Base-by-base conservation (phyloP, 257 asterid genomes). In the Buddleja alternifolia region DNA sequence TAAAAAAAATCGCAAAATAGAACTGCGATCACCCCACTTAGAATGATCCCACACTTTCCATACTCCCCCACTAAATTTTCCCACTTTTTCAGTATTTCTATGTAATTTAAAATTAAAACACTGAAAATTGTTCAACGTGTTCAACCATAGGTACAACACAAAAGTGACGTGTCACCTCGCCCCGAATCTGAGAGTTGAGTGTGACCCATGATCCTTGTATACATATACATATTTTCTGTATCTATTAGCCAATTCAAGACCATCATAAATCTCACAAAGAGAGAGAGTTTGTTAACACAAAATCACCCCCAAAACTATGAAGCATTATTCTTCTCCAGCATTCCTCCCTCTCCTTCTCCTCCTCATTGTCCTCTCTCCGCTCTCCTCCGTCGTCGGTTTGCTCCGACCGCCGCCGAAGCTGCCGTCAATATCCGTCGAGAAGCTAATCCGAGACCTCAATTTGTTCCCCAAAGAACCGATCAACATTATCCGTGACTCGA, bases 361-460 rank as follows among this genome's bases (percentile, higher is more conserved):
- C 19, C 37, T 67, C 12, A 3, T 36, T 20, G 34, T 75, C 40
- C 45, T 74, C 24, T 8, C 74, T 11, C 60, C 54, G 45, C 72
- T 73, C 23, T 34, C 48, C 16, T 54, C 67, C 40, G 72, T 75
- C 59, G 63, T 32, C 6, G 83, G 82, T 2, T 70, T 68, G 64
- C 82, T 76, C 58, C 83, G 68, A 0, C 3, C 75, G 4, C 82
- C 60, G 39, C 39, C n/a, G 60, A 53, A 6, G 60, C 2, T 53
- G 37, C 60, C 83, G 37, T 47, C 80, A 9, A 32, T 42, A 21
- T 79, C 76, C 0, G 86, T 76, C 5, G 83, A 76, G 75, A 76
- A 82, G 69, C 46, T 85, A 51, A 82, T 85, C 61, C 72, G 72
- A 0, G 77, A 75, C 58, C 88, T 85, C 65, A 85, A 85, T 67